A percentile compares a stretch with the other conserved stretches of the same genome.
Conservation (phyloP, 1,284 basidiomycete species). For the Kalmanozyma brasiliensis region DNA sequence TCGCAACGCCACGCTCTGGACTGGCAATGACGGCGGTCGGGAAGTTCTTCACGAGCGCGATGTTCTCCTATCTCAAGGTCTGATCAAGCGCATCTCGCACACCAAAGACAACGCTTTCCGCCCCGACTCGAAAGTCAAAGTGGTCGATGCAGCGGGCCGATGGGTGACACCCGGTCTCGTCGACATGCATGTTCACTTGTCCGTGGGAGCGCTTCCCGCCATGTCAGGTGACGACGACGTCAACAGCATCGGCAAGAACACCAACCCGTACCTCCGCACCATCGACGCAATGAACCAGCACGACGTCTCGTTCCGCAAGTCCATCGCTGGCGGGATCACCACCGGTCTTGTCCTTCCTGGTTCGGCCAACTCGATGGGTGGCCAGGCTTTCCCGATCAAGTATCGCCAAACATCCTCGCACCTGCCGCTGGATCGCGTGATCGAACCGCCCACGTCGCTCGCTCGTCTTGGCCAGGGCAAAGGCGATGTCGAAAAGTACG, state of each 20-base stretch:
- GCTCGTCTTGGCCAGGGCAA: conserved; percentile 48
- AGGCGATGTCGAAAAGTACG: neutral
- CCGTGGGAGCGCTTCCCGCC: conserved; percentile 63
- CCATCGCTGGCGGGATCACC: conserved; percentile 77
- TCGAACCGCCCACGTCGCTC: conserved; percentile 59
- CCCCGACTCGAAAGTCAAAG: conserved; percentile 2
- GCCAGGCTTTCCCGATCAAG: conserved; percentile 78
- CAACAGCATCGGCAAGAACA: conserved; percentile 71
- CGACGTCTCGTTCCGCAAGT: conserved; percentile 73
- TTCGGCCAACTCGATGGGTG: conserved; percentile 75
- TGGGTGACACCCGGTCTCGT: conserved; percentile 72
- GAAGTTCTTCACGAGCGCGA: conserved; percentile 73
- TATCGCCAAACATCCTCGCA: conserved; percentile 65
- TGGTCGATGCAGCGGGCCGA: conserved; percentile 49
- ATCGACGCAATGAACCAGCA: conserved; percentile 76
- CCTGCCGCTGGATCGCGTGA: conserved; percentile 44
- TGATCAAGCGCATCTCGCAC: conserved; percentile 68
- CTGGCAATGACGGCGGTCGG: conserved; percentile 76
- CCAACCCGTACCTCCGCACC: conserved; percentile 75
- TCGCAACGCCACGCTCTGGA: conserved; percentile 82
- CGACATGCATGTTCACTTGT: conserved; percentile 83
- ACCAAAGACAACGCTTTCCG: conserved; percentile 7
- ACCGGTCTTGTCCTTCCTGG: conserved; percentile 77
- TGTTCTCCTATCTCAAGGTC: conserved; percentile 70
- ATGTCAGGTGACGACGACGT: conserved; percentile 72